Evolutionary conservation across 164 flowering plant genomes (phyloP), one percentile per base, ranked within the genome.

Genomic region (Santalum album): DNA sequence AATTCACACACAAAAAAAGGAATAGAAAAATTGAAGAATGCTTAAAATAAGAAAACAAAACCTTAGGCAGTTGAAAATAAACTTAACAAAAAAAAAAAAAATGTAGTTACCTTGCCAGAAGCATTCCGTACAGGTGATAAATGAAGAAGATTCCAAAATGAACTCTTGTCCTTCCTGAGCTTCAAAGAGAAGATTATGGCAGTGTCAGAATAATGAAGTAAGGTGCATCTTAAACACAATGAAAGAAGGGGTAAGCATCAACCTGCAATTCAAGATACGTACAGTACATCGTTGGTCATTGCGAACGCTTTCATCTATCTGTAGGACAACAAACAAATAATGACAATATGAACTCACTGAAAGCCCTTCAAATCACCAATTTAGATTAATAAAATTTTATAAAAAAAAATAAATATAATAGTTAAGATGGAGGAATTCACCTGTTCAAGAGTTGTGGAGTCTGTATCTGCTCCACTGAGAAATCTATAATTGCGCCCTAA

Each of bases 111-210:
- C 98, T 82, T 87, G 64, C 95, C 98, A 49, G 92, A 65, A 45
- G 95, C 96, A 82, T 82, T 80, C 55, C 95, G 81, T 42, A 84
- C 80, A 3, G 98, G 96, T 59, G 98, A 84, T 52, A 86, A 67
- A 65, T 91, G 95, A 62, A 91, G 92, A 65, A 72, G 67, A 73
- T 82, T 86, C 96, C 95, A 91, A 70, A 91, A 91, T 53, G 90
- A 67, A 58, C 75, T 78, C 42, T 61, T 63, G 32, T 91, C 90
- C 66, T 87, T 91, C 80, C 98, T 90, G 90, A 25, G 54, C 64
- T 55, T 25, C 7, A 35, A 39, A 50, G 36, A 51, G 14, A 17
- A 17, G 56, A 25, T 45, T 38, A 36, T 22, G 26, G 6, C 36
- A 54, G 17, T 53, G 20, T 25, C 32, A 5, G 24, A 55, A 1